Evolutionary conservation across 2,329 filamentous ascomycete genomes (phyloP).

Genomic region (Ophiostoma angusticollis): DNA sequence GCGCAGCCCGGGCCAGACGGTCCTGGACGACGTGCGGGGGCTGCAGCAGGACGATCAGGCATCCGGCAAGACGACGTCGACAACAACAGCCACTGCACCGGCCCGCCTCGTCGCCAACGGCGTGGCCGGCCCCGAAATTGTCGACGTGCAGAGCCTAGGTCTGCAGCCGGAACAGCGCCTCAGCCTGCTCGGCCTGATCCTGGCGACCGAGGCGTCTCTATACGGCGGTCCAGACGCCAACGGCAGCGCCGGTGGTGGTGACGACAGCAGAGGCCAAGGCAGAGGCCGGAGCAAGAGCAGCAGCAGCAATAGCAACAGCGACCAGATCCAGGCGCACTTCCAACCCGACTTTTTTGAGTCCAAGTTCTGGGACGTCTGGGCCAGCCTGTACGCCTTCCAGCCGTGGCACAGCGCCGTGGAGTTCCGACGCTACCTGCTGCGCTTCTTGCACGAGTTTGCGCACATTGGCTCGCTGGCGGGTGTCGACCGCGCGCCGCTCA

Average conservation of each 20-base stretch:
- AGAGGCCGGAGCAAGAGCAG: too few species aligned
- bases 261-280: background rate
- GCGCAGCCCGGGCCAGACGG: slow-evolving; percentile 12
- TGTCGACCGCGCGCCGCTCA: slow-evolving; percentile 19
- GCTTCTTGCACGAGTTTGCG: slow-evolving; percentile 20
- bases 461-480: slow-evolving; percentile 17
- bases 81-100: slow-evolving; percentile 10
- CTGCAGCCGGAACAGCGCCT: slow-evolving; percentile 14
- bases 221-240: too few species aligned
- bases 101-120: slow-evolving; percentile 16
- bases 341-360: slow-evolving; percentile 17
- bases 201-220: slow-evolving; percentile 9
- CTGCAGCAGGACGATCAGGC: slow-evolving; percentile 11
- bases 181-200: slow-evolving; percentile 14
- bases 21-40: slow-evolving; percentile 18
- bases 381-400: slow-evolving; percentile 20
- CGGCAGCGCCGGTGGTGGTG: background rate
- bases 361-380: slow-evolving; percentile 23
- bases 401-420: slow-evolving; percentile 22
- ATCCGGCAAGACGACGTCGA: background rate
- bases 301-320: too few species aligned
- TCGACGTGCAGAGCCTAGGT: slow-evolving; percentile 17
- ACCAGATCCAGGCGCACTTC: slow-evolving; percentile 14
- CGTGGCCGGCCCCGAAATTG: slow-evolving; percentile 14
- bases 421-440: slow-evolving; percentile 19